Conservation (phyloP, 1,139 yeast genomes). For the Magnusiomyces ingens region DNA sequence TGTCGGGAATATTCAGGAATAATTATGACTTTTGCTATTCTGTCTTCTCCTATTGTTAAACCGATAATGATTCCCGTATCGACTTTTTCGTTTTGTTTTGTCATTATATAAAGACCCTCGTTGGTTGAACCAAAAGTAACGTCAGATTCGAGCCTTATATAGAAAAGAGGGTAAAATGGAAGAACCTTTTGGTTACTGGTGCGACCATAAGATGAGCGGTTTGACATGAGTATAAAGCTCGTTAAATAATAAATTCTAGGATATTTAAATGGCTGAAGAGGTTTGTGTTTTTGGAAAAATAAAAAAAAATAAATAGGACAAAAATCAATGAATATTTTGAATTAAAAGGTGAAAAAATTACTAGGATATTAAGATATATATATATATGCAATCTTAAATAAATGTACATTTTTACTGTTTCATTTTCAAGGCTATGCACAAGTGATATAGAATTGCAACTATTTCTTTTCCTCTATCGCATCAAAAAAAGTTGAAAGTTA, state of each 20-base stretch:
- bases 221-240: background rate
- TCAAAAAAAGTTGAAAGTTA: too few relatives aligned
- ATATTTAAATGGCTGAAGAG: too few relatives aligned
- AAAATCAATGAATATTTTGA: background rate
- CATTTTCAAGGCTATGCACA: too few relatives aligned
- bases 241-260: too few relatives aligned
- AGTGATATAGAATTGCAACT: too few relatives aligned
- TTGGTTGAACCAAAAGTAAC: slow-evolving; percentile 12
- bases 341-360: background rate
- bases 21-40: slow-evolving; percentile 13
- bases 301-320: background rate
- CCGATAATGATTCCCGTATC: slow-evolving; percentile 16
- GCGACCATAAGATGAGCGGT: too few relatives aligned
- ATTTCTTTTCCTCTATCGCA: too few relatives aligned
- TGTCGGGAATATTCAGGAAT: slow-evolving; percentile 14
- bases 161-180: slow-evolving; percentile 16
- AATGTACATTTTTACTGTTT: too few relatives aligned
- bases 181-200: slow-evolving; percentile 1
- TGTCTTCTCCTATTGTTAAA: slow-evolving; percentile 12
- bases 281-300: too few relatives aligned
- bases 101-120: slow-evolving; percentile 17
- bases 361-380: too few relatives aligned
- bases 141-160: slow-evolving; percentile 13
- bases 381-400: too few relatives aligned
- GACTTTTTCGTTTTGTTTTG: slow-evolving; percentile 11